Base-by-base conservation (phyloP, 352 stramenopile species). In the Aphanomyces cochlioides region DNA sequence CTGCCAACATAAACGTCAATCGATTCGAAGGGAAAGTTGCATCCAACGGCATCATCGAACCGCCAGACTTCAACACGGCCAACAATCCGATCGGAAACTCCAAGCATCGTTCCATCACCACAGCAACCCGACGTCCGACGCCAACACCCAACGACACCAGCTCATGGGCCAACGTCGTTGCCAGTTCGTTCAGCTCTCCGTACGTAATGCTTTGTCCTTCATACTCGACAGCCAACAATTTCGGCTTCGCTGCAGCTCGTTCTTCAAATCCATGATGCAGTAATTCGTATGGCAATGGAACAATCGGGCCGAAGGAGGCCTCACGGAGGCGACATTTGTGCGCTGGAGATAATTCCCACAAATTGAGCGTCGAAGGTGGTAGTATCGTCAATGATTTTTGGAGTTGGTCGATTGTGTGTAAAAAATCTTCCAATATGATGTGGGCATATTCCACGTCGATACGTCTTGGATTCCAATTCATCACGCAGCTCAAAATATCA, bases 1-100 rank as follows among this genome's bases (percentile, higher is more conserved):
- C 50, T 7, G 12, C 8, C 12, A 58, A 5, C 6, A 58, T 58
- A 34, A 58, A 58, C 50, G 50, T 7, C 8, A 58, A 7, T 5
- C 50, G 50, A 36, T 6, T 6, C 7, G 50, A 15, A 19, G 50
- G 50, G 36, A 19, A 58, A 5, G 50, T 36, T 21, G 50, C 50
- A 58, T 58, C 50, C 12, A 58, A 7, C 17, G 50, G 50, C 12
- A 58, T 58, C 6, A n/a, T 58, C 6, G 50, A 8, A 15, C 7
- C 50, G 7, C 50, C 50, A 58, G 21, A 15, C 36, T 15, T 34
- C 8, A 48, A 15, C 8, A 21, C 21, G n/a, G 50, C 50, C 50
- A 58, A 58, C 50, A 58, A 58, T 19, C 50, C 50, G 36, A 58
- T 58, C 15, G 21, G 12, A 21, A 58, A 58, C 17, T 58, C 21